phyloP scores from a whole-genome alignment of 2,329 filamentous ascomycete genomes.

The Colletotrichum orbiculare region DNA sequence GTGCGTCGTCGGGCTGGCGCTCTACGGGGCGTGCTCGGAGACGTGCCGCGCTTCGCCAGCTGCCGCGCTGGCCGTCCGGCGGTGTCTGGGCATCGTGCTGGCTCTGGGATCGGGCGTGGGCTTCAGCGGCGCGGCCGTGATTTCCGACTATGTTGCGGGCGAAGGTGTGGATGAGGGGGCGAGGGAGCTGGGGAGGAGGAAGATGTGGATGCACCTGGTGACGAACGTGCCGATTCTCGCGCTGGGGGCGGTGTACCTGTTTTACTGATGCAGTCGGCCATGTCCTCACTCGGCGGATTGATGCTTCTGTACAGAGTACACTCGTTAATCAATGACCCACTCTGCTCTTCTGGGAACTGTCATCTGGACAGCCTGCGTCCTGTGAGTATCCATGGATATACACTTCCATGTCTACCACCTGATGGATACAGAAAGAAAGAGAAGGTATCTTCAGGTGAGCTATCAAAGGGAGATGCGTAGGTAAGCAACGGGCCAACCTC shows the following conservation, averaged over 20 bases:
- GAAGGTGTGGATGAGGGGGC: slow-evolving; percentile 11
- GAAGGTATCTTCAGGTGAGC: too few species aligned
- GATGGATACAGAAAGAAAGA: too few species aligned
- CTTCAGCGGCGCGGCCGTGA: slow-evolving; percentile 25
- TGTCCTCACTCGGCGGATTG: too few species aligned
- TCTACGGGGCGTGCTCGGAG: slow-evolving; percentile 25
- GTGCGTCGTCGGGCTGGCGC: slow-evolving; percentile 18
- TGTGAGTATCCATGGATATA: too few species aligned
- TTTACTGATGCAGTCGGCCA: background rate
- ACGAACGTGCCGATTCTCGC: slow-evolving; percentile 26
- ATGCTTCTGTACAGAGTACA: too few species aligned
- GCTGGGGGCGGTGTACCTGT: slow-evolving; percentile 18
- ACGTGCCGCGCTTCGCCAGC: slow-evolving; percentile 25
- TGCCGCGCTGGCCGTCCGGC: slow-evolving; percentile 16
- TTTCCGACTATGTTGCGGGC: slow-evolving; percentile 19
- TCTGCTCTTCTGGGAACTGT: too few species aligned
- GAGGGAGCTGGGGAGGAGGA: slow-evolving; percentile 17
- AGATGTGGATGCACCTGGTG: slow-evolving; percentile 21
- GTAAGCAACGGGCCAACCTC: too few species aligned
- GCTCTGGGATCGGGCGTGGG: slow-evolving; percentile 24
- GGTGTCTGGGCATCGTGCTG: slow-evolving; percentile 28
- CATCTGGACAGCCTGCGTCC: too few species aligned
- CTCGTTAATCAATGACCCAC: too few species aligned
- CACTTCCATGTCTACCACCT: too few species aligned
- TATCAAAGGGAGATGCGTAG: too few species aligned